Evolutionary conservation across 1,284 basidiomycete genomes (phyloP).

Genomic region (Coniophora puteana): DNA sequence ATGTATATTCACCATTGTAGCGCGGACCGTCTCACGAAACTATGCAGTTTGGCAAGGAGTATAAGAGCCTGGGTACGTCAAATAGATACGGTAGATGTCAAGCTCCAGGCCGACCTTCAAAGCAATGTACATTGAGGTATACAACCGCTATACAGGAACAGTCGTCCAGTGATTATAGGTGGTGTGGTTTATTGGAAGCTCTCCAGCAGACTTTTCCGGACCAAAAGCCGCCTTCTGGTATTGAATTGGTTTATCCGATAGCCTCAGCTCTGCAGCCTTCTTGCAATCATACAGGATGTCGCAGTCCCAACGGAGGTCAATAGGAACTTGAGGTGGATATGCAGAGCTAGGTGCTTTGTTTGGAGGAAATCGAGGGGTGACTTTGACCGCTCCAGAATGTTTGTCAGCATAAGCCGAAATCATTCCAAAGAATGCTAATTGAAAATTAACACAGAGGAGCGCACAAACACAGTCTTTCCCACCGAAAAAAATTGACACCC

Average conservation of each 20-base stretch:
- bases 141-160: too few species aligned
- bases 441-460: not conserved
- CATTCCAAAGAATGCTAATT: slow-evolving; percentile 19
- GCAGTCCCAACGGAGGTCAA: not conserved
- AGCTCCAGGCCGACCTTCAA: too few species aligned
- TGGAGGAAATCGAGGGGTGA: slow-evolving; percentile 19
- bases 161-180: too few species aligned
- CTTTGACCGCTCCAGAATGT: slow-evolving; percentile 20
- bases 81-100: too few species aligned
- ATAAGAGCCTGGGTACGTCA: too few species aligned
- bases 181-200: slow-evolving; percentile 5
- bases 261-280: too few species aligned
- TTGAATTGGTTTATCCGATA: not conserved
- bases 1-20: too few species aligned
- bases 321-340: not conserved
- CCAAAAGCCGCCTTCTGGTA: not conserved
- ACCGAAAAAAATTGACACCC: slow-evolving; percentile 15
- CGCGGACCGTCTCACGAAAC: too few species aligned
- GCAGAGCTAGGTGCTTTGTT: slow-evolving; percentile 30
- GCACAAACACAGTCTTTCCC: not conserved
- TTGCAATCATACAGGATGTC: not conserved
- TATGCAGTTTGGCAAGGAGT: too few species aligned
- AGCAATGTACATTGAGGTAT: too few species aligned
- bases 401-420: slow-evolving; percentile 26
- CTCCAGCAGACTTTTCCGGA: slow-evolving; percentile 1